Conservation (phyloP, 2,329 filamentous ascomycete genomes). For the Lasiodiplodia theobromae region DNA sequence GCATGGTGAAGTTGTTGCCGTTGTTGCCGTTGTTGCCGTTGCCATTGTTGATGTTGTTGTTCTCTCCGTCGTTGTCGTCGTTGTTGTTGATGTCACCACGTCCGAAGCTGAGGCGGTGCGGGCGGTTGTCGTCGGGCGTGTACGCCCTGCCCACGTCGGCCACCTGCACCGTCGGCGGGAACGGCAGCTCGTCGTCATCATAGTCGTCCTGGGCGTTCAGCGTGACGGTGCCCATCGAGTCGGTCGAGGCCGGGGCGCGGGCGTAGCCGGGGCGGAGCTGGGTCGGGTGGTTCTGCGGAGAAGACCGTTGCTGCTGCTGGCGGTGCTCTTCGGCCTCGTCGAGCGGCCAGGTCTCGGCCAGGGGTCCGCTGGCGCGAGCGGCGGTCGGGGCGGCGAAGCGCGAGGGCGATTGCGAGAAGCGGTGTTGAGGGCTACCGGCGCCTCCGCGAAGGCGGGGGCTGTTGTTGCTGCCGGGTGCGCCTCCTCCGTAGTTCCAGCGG, state of each 20-base stretch:
- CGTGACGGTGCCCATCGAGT: conserved; percentile 17
- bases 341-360: conserved; percentile 2
- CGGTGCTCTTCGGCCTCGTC: background rate
- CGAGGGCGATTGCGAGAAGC: conserved; percentile 16
- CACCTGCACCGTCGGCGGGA: background rate
- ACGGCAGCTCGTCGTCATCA: background rate
- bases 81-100: background rate
- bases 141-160: background rate
- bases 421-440: background rate
- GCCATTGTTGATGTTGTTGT: background rate
- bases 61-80: background rate
- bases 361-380: background rate
- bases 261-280: conserved; percentile 9
- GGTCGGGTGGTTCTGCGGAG: background rate
- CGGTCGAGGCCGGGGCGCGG: background rate
- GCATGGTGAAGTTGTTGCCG: background rate
- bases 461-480: background rate
- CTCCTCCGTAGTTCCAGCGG: conserved; percentile 5
- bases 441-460: background rate
- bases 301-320: conserved; percentile 7
- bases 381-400: background rate
- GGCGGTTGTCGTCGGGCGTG: conserved; percentile 21
- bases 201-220: background rate
- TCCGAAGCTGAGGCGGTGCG: conserved; percentile 3
- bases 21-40: background rate